phyloP scores from a whole-genome alignment of 129 eudicot species.

The sunflower (Helianthus annuus) region DNA sequence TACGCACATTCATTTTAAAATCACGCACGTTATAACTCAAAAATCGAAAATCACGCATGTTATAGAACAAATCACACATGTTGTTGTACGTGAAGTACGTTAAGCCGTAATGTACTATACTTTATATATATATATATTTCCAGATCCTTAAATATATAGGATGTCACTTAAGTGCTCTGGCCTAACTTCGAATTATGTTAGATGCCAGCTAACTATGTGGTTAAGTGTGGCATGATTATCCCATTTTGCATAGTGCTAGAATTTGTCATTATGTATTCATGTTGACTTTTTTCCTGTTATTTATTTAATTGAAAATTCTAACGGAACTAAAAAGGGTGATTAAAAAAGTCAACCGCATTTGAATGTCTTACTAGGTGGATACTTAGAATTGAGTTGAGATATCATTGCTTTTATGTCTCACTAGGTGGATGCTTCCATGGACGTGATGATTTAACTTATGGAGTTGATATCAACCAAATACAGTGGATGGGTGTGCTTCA shows the following conservation, averaged over 20 bases:
- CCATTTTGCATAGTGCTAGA: slow-evolving; percentile 29
- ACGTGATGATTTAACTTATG: slow-evolving; percentile 65
- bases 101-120: too few relatives aligned
- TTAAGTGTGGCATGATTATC: slow-evolving; percentile 35
- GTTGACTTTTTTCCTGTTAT: slow-evolving; percentile 1
- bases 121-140: too few relatives aligned
- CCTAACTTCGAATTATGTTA: not conserved
- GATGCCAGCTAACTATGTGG: slow-evolving; percentile 16
- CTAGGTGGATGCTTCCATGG: slow-evolving; percentile 93
- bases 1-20: too few relatives aligned
- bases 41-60: too few relatives aligned
- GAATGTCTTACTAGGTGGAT: slow-evolving; percentile 58
- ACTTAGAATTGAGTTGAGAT: slow-evolving; percentile 30
- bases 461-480: slow-evolving; percentile 72
- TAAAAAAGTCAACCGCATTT: not conserved
- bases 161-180: too few relatives aligned
- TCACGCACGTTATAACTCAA: too few relatives aligned
- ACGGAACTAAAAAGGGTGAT: not conserved
- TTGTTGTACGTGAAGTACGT: too few relatives aligned
- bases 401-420: slow-evolving; percentile 18
- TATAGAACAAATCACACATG: too few relatives aligned
- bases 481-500: slow-evolving; percentile 92
- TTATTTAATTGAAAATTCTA: slow-evolving; percentile 2
- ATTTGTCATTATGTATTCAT: not conserved
- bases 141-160: too few relatives aligned